A percentile compares a stretch with the other conserved stretches of the same genome.
These are phyloP conservation scores for Ganoderma lucidum DNA, from an alignment of 1,284 basidiomycete genomes.

Conservation along the genomic window DNA sequence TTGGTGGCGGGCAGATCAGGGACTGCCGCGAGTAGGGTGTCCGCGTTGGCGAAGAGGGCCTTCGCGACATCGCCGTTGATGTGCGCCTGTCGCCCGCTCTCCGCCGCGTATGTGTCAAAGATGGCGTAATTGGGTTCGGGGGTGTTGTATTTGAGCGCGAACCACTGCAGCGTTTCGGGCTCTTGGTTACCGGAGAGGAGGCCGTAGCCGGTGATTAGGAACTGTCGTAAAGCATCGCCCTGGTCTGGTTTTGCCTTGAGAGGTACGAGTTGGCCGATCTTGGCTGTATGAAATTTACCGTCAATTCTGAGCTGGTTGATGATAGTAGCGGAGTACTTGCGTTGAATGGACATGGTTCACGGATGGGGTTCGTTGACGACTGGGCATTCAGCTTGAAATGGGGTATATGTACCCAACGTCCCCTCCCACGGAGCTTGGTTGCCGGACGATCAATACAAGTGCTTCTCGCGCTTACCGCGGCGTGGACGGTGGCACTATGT, in stretches of 20 bases:
- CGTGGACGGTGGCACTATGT: not conserved
- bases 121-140: constrained; percentile 44
- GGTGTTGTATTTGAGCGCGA: constrained; percentile 44
- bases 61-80: constrained; percentile 45
- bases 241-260: constrained; percentile 44
- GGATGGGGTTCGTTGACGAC: not conserved
- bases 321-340: not conserved
- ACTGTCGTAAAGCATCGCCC: constrained; percentile 38
- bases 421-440: not conserved
- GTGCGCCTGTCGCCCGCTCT: constrained; percentile 47
- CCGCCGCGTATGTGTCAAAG: constrained; percentile 50
- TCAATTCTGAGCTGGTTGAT: not conserved
- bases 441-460: not conserved
- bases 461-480: constrained; percentile 2
- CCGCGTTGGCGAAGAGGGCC: constrained; percentile 45
- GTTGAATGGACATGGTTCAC: constrained; percentile 24
- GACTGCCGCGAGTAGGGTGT: constrained; percentile 40
- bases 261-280: constrained; percentile 47
- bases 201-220: constrained; percentile 43
- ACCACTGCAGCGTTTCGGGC: constrained; percentile 51
- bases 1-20: constrained; percentile 40
- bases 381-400: not conserved
- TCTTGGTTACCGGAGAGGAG: constrained; percentile 43
- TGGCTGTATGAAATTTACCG: constrained; percentile 14
- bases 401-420: constrained; percentile 14